Conservation (phyloP, 1,284 basidiomycete genomes). For the Farysia itapuensis region DNA sequence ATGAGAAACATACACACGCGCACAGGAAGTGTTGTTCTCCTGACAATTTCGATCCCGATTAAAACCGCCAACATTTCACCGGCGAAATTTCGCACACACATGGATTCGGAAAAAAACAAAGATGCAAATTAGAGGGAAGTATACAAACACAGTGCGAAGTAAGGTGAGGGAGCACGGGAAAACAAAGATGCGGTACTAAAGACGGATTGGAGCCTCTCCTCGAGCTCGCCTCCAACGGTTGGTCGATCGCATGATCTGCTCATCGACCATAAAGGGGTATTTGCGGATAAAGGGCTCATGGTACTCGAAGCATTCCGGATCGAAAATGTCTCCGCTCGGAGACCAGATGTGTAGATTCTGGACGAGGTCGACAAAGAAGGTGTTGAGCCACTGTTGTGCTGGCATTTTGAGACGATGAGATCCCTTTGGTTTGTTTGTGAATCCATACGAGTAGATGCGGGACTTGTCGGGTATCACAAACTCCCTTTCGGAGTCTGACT, state of each 20-base stretch:
- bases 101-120: too few relatives aligned
- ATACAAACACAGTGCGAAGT: too few relatives aligned
- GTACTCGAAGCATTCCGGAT: slow-evolving; percentile 37
- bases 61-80: too few relatives aligned
- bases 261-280: slow-evolving; percentile 37
- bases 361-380: slow-evolving; percentile 29
- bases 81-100: too few relatives aligned
- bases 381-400: slow-evolving; percentile 34
- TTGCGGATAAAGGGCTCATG: slow-evolving; percentile 40
- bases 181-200: too few relatives aligned
- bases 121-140: too few relatives aligned
- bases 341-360: slow-evolving; percentile 31
- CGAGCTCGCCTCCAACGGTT: slow-evolving; percentile 36
- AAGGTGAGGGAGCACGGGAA: too few relatives aligned
- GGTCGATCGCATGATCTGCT: slow-evolving; percentile 28
- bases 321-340: slow-evolving; percentile 33
- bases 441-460: slow-evolving; percentile 33
- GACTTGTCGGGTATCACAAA: slow-evolving; percentile 27
- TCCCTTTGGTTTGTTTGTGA: slow-evolving; percentile 30
- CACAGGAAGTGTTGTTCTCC: too few relatives aligned
- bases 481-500: slow-evolving; percentile 2
- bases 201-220: slow-evolving; percentile 34
- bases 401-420: slow-evolving; percentile 30
- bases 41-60: too few relatives aligned
- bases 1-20: too few relatives aligned